Evolutionary conservation across 371 early-diverging fungal species (phyloP), one percentile per base, ranked within the genome.

Genomic region (Rhizoclosmatium hyalinum): DNA sequence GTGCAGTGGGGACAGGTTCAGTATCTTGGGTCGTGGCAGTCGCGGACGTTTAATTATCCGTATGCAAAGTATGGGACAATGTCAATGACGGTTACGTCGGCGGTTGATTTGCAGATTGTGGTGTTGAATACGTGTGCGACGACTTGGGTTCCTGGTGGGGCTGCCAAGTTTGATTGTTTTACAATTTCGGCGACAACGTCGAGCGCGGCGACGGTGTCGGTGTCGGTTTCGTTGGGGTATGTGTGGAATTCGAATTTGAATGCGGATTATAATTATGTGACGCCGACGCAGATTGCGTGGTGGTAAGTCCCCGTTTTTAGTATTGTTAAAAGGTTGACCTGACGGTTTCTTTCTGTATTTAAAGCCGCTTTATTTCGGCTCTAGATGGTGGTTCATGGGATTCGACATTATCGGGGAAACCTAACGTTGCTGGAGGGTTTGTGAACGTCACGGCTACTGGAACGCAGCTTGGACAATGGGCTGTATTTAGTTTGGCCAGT

Each of bases 301-400:
- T 21, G n/a, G 65, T 73, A 44, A 65, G 73, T 57, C 4, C 10
- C 21, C 21, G 14, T n/a, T 39, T 24, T 6, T 62, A 14, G 62
- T n/a, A 8, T 39, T 19, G 14, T n/a, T 14, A 14, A 32, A 32
- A 32, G 32, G 32, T 32, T 32, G 32, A 32, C 32, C 32, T 32
- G 32, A 32, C 32, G 32, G 32, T 32, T 32, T 32, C 32, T 32
- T 32, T 32, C 1, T 32, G 32, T 32, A 32, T 32, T 32, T 32
- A 32, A 54, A 78, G 78, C 2, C 45, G 39, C 21, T 75, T 71
- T 55, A 32, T 60, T 58, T 55, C 12, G 55, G 21, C 78, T 5
- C 45, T 78, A 14, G 78, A 78, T 50, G 78, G 78, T 3, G 78
- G 78, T 0, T 66, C 10, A 3, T 78, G 78, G 78, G 46, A 58